phyloP scores from a whole-genome alignment of 805 yeast species.

The Saccharomycopsis microspora region DNA sequence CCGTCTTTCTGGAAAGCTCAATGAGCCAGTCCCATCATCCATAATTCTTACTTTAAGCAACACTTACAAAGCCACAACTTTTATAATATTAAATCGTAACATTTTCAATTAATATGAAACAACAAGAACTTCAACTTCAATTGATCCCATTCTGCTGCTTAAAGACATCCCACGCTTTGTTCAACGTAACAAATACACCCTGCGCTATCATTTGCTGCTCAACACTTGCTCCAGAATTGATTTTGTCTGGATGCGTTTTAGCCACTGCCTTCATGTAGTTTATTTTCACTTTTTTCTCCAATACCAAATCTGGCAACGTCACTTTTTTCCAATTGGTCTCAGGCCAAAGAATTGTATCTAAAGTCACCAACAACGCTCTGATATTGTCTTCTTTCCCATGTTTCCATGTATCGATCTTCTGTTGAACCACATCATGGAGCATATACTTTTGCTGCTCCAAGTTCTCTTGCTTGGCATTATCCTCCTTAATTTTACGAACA shows the following conservation, averaged over 20 bases:
- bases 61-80: too few relatives aligned
- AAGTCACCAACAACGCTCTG: slow-evolving; percentile 60
- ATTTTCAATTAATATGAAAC: background rate
- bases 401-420: slow-evolving; percentile 50
- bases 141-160: slow-evolving; percentile 43
- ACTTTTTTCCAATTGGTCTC: slow-evolving; percentile 57
- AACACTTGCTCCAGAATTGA: slow-evolving; percentile 42
- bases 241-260: slow-evolving; percentile 80
- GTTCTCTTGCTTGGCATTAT: slow-evolving; percentile 32
- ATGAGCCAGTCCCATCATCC: too few relatives aligned
- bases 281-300: slow-evolving; percentile 83
- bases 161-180: slow-evolving; percentile 84
- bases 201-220: slow-evolving; percentile 81
- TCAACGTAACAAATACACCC: slow-evolving; percentile 70
- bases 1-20: too few relatives aligned
- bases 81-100: background rate
- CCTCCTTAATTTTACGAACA: slow-evolving; percentile 37
- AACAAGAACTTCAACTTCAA: slow-evolving; percentile 12
- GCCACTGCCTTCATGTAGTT: slow-evolving; percentile 88
- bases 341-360: slow-evolving; percentile 61
- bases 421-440: slow-evolving; percentile 53
- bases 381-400: slow-evolving; percentile 70
- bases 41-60: too few relatives aligned
- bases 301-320: slow-evolving; percentile 61
- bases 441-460: slow-evolving; percentile 47